Percentiles rank a stretch among this genome's conserved stretches.
phyloP scores from a whole-genome alignment of 2,329 filamentous ascomycete genomes.

The Penicillium sp. region DNA sequence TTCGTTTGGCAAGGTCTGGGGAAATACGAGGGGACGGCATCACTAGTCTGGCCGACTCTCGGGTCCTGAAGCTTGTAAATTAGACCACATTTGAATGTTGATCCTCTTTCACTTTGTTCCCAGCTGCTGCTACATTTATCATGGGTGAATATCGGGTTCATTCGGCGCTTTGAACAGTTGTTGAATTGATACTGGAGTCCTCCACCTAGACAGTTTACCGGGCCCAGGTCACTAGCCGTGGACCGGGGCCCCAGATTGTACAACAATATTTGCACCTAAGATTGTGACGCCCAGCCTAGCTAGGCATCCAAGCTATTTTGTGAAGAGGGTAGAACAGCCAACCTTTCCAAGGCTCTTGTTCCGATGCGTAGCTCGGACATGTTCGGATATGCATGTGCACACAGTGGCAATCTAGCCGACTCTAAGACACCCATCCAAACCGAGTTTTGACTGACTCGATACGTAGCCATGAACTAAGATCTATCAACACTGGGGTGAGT shows the following conservation, averaged over 20 bases:
- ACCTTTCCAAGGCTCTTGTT: too few relatives aligned
- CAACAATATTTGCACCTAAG: not conserved
- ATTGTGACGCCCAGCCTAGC: too few relatives aligned
- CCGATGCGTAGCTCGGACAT: too few relatives aligned
- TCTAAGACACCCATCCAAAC: too few relatives aligned
- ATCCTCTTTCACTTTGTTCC: conserved; percentile 19
- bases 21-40: conserved; percentile 25
- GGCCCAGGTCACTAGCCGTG: not conserved
- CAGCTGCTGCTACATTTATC: not conserved
- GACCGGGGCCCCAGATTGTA: not conserved
- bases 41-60: conserved; percentile 20
- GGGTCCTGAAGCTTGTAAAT: conserved; percentile 30
- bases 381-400: too few relatives aligned
- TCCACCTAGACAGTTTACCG: not conserved
- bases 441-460: not conserved
- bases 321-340: too few relatives aligned
- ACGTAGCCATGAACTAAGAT: not conserved
- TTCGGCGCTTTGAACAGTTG: not conserved
- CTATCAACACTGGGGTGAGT: not conserved
- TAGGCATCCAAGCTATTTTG: too few relatives aligned
- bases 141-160: not conserved
- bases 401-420: too few relatives aligned
- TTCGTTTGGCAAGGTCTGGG: conserved; percentile 27
- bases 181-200: not conserved
- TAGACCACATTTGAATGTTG: conserved; percentile 26